A percentile compares a stretch with the other conserved stretches of the same genome.
These are phyloP conservation scores for Blechomonas ayalai DNA, from an alignment of 208 protist species.

Conservation along the genomic window DNA sequence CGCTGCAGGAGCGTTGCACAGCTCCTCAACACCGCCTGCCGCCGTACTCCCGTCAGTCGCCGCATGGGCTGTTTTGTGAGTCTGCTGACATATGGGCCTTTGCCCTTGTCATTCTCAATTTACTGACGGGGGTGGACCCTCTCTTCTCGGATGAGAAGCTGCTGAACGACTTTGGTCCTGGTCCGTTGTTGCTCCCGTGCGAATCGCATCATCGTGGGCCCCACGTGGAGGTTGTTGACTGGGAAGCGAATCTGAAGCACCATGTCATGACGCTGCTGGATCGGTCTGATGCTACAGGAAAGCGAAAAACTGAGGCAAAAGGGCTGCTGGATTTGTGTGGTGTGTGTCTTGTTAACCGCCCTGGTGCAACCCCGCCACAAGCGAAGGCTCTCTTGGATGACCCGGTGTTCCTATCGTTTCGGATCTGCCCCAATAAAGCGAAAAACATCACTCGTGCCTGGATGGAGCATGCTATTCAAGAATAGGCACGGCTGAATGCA, in stretches of 20 bases:
- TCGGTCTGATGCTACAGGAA: constrained; percentile 14
- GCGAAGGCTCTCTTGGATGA: constrained; percentile 34
- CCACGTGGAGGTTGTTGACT: constrained; percentile 41
- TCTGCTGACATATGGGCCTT: constrained; percentile 64
- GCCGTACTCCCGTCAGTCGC: constrained; percentile 51
- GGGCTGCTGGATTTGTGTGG: constrained; percentile 39
- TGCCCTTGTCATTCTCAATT: constrained; percentile 42
- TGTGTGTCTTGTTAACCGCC: constrained; percentile 55
- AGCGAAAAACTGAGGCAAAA: constrained; percentile 7
- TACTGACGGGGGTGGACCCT: constrained; percentile 78
- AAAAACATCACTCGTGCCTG: constrained; percentile 4
- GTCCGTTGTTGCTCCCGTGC: constrained; percentile 43
- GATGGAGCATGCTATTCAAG: constrained; percentile 1
- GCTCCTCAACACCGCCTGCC: constrained; percentile 21
- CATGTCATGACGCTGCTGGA: constrained; percentile 41
- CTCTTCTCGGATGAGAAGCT: constrained; percentile 45
- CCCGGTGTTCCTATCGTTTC: constrained; percentile 33
- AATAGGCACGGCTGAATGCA: too few relatives aligned
- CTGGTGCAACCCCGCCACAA: constrained; percentile 11
- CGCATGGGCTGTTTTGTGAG: constrained; percentile 47
- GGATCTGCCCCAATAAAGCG: constrained; percentile 4
- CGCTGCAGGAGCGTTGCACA: constrained; percentile 5
- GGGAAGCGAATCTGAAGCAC: constrained; percentile 55
- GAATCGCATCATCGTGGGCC: constrained; percentile 5
- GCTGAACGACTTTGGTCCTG: constrained; percentile 70